These are phyloP conservation scores for Pythium graminicola DNA, from an alignment of 352 stramenopile genomes.

Conservation along the genomic window DNA sequence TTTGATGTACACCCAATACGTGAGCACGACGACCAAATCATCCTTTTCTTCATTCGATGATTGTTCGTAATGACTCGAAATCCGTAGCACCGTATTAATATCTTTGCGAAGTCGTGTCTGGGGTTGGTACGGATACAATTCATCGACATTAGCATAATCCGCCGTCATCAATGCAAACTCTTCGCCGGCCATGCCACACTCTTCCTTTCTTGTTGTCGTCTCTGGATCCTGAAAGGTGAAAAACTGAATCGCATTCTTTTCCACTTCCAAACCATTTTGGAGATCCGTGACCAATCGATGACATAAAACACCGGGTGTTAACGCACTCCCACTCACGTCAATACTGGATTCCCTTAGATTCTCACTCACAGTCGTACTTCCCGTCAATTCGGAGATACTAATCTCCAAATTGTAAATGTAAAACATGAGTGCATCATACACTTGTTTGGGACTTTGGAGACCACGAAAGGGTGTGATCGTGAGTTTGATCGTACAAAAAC, in stretches of 20 bases:
- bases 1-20: constrained; percentile 16
- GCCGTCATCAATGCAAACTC: constrained; percentile 26
- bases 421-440: constrained; percentile 33
- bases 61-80: constrained; percentile 19
- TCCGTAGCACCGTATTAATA: constrained; percentile 23
- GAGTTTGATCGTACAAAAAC: constrained; percentile 21
- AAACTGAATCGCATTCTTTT: constrained; percentile 25
- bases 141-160: constrained; percentile 29
- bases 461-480: constrained; percentile 24
- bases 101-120: constrained; percentile 26
- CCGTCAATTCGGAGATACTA: constrained; percentile 31
- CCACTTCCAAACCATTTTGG: constrained; percentile 11
- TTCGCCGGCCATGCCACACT: background rate
- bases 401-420: constrained; percentile 43
- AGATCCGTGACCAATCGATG: constrained; percentile 1
- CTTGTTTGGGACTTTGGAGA: constrained; percentile 24
- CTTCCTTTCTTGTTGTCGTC: no score
- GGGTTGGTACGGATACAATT: constrained; percentile 24
- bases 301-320: constrained; percentile 2
- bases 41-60: background rate
- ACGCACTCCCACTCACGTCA: background rate
- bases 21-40: constrained; percentile 16
- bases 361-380: constrained; percentile 10
- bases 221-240: constrained; percentile 19
- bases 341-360: constrained; percentile 9